These are phyloP conservation scores for Calonectria leucothoes DNA, from an alignment of 2,329 filamentous ascomycete genomes.

Conservation along the genomic window DNA sequence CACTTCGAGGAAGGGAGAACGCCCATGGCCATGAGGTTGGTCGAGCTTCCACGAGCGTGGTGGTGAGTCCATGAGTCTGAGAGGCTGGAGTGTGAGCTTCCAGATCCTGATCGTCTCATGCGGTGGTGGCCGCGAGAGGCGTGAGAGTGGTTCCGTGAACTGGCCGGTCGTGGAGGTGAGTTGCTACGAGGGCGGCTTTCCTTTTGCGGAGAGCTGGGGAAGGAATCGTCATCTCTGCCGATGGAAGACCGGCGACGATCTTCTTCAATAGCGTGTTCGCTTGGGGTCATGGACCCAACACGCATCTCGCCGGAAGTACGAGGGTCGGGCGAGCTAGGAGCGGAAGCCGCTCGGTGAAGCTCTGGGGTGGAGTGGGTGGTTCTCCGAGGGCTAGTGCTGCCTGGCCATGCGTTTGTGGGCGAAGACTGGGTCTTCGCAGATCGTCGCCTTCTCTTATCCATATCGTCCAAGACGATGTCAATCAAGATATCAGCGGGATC, in stretches of 20 bases:
- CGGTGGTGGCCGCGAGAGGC: constrained; percentile 78
- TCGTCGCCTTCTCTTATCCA: constrained; percentile 89
- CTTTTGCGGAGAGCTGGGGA: constrained; percentile 55
- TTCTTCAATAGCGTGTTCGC: constrained; percentile 61
- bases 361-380: constrained; percentile 74
- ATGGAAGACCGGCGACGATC: constrained; percentile 54
- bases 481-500: constrained; percentile 91
- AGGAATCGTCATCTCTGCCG: constrained; percentile 60
- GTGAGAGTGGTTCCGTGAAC: constrained; percentile 77
- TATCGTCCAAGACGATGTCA: constrained; percentile 94
- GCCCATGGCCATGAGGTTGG: constrained; percentile 79
- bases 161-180: constrained; percentile 82
- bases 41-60: constrained; percentile 76
- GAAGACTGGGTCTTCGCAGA: constrained; percentile 89
- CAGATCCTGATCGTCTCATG: constrained; percentile 87
- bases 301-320: constrained; percentile 63
- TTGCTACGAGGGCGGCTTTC: constrained; percentile 75
- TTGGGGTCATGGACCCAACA: constrained; percentile 69
- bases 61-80: constrained; percentile 71
- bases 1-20: constrained; percentile 88
- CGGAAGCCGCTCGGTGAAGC: constrained; percentile 74
- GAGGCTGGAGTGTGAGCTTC: constrained; percentile 87
- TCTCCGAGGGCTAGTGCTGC: constrained; percentile 66
- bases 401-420: constrained; percentile 77
- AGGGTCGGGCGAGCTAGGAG: constrained; percentile 71